These are phyloP conservation scores for Pseudogymnoascus sp. DNA, from an alignment of 2,329 filamentous ascomycete species.

Conservation along the genomic window DNA sequence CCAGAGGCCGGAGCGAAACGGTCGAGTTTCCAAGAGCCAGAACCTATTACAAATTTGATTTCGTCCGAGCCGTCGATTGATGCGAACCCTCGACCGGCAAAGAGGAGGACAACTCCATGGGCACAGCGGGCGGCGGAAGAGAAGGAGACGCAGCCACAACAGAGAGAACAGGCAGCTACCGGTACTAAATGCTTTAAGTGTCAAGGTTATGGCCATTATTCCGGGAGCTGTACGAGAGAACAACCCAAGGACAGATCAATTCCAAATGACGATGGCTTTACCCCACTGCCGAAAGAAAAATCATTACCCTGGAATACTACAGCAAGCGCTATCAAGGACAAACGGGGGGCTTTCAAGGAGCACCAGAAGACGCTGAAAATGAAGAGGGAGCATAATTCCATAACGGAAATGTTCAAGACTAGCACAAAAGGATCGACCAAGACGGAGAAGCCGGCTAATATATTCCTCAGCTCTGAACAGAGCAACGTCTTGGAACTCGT, in stretches of 20 bases:
- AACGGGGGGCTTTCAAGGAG: constrained; percentile 66
- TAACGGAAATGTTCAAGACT: constrained; percentile 18
- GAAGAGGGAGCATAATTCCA: constrained; percentile 28
- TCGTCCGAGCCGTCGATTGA: constrained; percentile 10
- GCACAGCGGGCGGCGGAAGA: constrained; percentile 26
- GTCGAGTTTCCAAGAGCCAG: constrained; percentile 10
- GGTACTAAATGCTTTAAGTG: not conserved
- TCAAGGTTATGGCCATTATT: not conserved
- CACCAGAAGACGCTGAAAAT: constrained; percentile 45
- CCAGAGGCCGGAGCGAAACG: constrained; percentile 16
- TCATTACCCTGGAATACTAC: constrained; percentile 63
- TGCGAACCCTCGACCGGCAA: constrained; percentile 29
- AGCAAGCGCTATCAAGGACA: constrained; percentile 66
- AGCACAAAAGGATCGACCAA: constrained; percentile 25
- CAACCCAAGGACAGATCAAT: not conserved
- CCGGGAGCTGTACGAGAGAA: not conserved
- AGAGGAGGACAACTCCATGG: constrained; percentile 29
- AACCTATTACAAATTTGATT: constrained; percentile 12
- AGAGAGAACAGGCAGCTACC: not conserved
- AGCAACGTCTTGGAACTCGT: constrained; percentile 76
- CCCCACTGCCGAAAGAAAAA: constrained; percentile 23
- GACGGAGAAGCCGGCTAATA: constrained; percentile 42
- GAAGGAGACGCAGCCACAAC: constrained; percentile 11
- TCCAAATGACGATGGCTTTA: not conserved
- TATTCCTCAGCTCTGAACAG: constrained; percentile 79